phyloP scores from a whole-genome alignment of 2,329 filamentous ascomycete species.

The Neofusicoccum sp. region DNA sequence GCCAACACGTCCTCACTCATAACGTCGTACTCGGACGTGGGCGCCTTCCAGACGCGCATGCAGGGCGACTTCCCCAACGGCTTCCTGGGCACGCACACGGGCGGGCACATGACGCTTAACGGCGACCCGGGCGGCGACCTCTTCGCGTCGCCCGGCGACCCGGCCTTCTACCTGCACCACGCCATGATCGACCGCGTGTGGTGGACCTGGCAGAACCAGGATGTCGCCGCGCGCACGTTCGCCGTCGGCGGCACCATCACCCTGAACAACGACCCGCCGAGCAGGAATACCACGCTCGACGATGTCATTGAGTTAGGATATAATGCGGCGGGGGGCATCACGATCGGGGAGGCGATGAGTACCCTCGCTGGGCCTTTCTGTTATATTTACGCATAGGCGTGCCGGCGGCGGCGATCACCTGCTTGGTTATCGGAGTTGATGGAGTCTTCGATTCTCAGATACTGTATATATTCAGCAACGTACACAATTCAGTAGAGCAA shows the following conservation, averaged over 20 bases:
- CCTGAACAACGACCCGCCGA: constrained; percentile 47
- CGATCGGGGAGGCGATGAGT: constrained; percentile 44
- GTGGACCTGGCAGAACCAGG: constrained; percentile 56
- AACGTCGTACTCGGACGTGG: constrained; percentile 30
- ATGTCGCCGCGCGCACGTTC: constrained; percentile 41
- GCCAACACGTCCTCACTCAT: constrained; percentile 30
- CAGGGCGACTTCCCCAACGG: constrained; percentile 42
- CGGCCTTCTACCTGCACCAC: constrained; percentile 53
- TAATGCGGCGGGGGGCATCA: constrained; percentile 30
- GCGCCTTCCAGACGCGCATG: constrained; percentile 41
- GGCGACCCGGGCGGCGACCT: constrained; percentile 52
- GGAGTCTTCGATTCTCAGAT: not conserved
- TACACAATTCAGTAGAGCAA: not conserved
- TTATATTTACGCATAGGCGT: constrained; percentile 42
- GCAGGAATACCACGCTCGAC: constrained; percentile 49
- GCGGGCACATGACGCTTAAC: constrained; percentile 51
- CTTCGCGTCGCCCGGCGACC: constrained; percentile 50
- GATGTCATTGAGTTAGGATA: constrained; percentile 47
- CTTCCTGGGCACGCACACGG: constrained; percentile 49
- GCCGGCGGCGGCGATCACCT: too few species aligned
- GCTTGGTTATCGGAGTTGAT: too few species aligned
- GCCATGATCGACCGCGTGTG: constrained; percentile 51
- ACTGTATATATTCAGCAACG: not conserved
- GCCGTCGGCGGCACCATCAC: constrained; percentile 50
- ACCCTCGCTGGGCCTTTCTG: constrained; percentile 51